Evolutionary conservation across 179 eudicot species (phyloP), one percentile per base, ranked within the genome.

Genomic region (Silene noctiflora): DNA sequence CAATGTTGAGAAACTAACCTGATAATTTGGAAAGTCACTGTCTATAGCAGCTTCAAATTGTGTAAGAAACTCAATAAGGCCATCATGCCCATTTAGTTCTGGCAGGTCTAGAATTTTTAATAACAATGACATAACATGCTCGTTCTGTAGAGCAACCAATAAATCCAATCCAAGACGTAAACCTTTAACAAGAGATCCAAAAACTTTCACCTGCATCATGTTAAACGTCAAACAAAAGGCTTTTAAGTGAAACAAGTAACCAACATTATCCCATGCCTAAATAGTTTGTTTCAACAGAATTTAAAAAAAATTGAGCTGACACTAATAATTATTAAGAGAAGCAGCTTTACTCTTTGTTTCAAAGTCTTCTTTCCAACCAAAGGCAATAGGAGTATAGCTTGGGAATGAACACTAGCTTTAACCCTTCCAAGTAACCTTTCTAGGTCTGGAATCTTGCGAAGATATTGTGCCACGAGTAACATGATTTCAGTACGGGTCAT

Each of bases 1-100:
- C 70, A 19, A 31, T 25, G 17, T 19, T 44, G 60, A 70, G 77
- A 76, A 76, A 31, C 77, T 83, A 53, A 96, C 99, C 99, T 91
- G 98, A 80, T 90, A 89, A 75, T 85, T 87, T 46, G 98, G 97
- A 74, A 96, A 96, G 76, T 93, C 97, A 69, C 97, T 93, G 62
- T 93, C 96, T 61, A 96, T 78, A 77, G 99, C 96, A 73, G 98
- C 97, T 88, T 96, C 97, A 75, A 96, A 89, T 77, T 96, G 98
- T 24, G 79, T 24, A 64, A 96, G 99, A 78, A 86, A 90, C 81
- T 90, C 88, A 79, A 84, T 80, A 75, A 91, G 88, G 74, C 97
- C 96, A 72, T 86, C 80, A 67, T 46, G 77, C 21, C 91, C 97
- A 79, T 81, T 77, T 51, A 90, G 86, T 74, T 80, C 72, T 55